A percentile compares a stretch with the other conserved stretches of the same genome.
These are phyloP conservation scores for Pyronema omphalodes DNA, from an alignment of 495 filamentous ascomycete species.

Conservation along the genomic window DNA sequence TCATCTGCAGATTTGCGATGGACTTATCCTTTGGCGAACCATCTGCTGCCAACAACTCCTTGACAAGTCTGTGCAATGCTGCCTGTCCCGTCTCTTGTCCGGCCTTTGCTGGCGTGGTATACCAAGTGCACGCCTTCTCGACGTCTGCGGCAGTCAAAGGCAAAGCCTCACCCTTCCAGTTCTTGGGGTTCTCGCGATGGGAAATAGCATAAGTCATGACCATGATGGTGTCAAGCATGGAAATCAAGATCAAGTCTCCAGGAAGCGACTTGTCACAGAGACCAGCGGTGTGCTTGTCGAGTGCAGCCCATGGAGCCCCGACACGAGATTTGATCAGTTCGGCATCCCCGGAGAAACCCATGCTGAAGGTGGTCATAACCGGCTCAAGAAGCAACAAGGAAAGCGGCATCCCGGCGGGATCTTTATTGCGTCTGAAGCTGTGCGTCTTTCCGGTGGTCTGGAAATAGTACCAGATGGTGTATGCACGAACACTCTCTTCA, in stretches of 20 bases:
- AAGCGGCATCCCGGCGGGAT: neutral
- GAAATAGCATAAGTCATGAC: conserved; percentile 9
- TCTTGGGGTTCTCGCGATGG: neutral
- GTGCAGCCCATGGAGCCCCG: conserved; percentile 8
- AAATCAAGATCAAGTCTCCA: conserved; percentile 10
- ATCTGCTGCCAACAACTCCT: neutral
- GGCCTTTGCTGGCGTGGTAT: neutral
- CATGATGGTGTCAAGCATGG: conserved; percentile 14
- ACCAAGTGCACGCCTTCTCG: conserved; percentile 8
- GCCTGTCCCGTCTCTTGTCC: neutral
- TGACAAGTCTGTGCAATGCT: neutral
- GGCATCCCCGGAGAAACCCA: neutral
- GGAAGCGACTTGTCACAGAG: conserved; percentile 5
- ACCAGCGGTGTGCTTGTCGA: conserved; percentile 4
- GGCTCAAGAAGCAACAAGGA: conserved; percentile 8
- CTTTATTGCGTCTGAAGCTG: neutral
- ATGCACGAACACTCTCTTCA: conserved; percentile 12
- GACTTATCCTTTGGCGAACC: conserved; percentile 7
- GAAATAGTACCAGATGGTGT: conserved; percentile 10
- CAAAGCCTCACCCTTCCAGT: neutral
- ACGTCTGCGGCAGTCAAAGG: conserved; percentile 6
- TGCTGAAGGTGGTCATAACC: conserved; percentile 8
- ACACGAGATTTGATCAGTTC: conserved; percentile 4
- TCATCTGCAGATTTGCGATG: conserved; percentile 10
- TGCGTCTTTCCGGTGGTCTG: neutral